Conservation (phyloP, 2,329 filamentous ascomycete species). For the Neocatenulostroma microsporum region DNA sequence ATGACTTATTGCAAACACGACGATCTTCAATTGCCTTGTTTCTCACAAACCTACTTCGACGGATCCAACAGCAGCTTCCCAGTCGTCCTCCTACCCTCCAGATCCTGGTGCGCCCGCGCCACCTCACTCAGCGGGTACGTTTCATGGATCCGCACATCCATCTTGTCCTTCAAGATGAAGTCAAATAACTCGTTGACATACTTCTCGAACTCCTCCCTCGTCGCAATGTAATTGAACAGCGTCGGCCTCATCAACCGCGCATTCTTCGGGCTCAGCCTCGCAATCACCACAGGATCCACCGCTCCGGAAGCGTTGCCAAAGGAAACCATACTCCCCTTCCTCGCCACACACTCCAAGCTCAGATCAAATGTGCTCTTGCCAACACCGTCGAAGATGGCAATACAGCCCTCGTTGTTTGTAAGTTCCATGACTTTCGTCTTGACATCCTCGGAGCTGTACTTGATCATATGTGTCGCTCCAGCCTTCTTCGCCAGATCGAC, state of each 20-base stretch:
- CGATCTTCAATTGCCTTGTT: too few relatives aligned
- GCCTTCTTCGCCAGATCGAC: constrained; percentile 58
- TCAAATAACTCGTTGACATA: constrained; percentile 67
- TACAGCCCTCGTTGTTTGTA: constrained; percentile 64
- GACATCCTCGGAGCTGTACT: constrained; percentile 56
- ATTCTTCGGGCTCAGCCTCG: constrained; percentile 64
- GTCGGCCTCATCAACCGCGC: constrained; percentile 67
- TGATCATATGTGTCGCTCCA: constrained; percentile 65
- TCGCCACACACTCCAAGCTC: constrained; percentile 62
- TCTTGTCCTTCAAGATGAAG: constrained; percentile 59
- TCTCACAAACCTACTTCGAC: constrained; percentile 24
- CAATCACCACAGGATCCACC: constrained; percentile 60
- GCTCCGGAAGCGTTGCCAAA: constrained; percentile 79
- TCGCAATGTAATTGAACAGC: constrained; percentile 62
- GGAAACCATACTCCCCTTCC: constrained; percentile 68
- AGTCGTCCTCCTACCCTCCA: constrained; percentile 73
- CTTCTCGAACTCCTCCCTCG: constrained; percentile 60
- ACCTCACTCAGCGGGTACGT: constrained; percentile 69
- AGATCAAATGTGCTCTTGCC: constrained; percentile 78
- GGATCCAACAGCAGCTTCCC: constrained; percentile 74
- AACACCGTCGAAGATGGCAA: constrained; percentile 77
- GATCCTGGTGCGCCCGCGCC: constrained; percentile 63
- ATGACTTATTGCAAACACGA: too few relatives aligned
- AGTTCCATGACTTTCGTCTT: constrained; percentile 56
- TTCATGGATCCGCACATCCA: constrained; percentile 68